These are phyloP conservation scores for Myxozyma kluyveri DNA, from an alignment of 805 yeast species.

Conservation along the genomic window DNA sequence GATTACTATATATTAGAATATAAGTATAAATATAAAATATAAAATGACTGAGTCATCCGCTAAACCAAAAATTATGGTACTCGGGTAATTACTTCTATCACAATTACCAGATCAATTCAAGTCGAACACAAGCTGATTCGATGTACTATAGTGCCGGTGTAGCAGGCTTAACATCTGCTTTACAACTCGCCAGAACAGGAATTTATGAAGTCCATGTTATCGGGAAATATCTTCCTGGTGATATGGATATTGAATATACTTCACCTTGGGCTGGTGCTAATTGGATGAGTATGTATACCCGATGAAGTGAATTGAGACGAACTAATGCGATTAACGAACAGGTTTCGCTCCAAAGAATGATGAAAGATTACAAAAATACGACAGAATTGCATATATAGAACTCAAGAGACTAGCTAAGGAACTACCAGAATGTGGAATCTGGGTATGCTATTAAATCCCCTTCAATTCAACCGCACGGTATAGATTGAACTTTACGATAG, in stretches of 20 bases:
- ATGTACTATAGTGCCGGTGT: constrained; percentile 54
- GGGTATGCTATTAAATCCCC: constrained; percentile 11
- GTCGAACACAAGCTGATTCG: no score
- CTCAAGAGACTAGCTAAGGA: constrained; percentile 25
- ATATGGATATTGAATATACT: constrained; percentile 67
- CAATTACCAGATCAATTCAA: no score
- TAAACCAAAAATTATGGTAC: no score
- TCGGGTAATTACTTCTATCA: no score
- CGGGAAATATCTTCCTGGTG: constrained; percentile 75
- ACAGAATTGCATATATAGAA: constrained; percentile 40
- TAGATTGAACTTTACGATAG: no score
- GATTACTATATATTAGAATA: no score
- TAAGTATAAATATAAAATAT: no score
- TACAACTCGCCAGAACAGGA: constrained; percentile 42
- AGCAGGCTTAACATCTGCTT: constrained; percentile 55
- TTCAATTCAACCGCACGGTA: no score
- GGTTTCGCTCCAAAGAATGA: constrained; percentile 24
- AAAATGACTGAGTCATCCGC: no score
- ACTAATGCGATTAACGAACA: no score
- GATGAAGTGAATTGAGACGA: neutral
- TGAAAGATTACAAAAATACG: constrained; percentile 21
- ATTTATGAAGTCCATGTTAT: constrained; percentile 50
- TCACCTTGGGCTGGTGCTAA: constrained; percentile 68
- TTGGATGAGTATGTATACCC: constrained; percentile 30
- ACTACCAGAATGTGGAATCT: constrained; percentile 30